Evolutionary conservation across 306 rosid species (phyloP), one percentile per base, ranked within the genome.

Genomic region (Argentina anserina): DNA sequence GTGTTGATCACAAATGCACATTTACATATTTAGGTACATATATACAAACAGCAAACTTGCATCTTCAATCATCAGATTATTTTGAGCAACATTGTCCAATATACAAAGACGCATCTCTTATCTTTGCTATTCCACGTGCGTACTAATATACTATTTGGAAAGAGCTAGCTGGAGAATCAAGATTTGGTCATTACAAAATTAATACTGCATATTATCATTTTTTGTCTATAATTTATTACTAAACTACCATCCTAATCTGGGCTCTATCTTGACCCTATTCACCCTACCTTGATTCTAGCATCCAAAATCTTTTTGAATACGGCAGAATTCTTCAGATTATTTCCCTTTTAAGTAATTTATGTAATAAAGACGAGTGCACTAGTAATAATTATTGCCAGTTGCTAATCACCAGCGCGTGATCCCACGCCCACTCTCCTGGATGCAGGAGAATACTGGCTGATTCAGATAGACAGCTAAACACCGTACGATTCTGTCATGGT

Each of bases 401-500:
- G 18, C 73, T 23, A 50, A n/a, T 53, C 13, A 70, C 36, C 28
- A 0, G 65, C 65, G 75, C 75, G 63, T 70, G 74, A 14, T 2
- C 6, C 15, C 4, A 36, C 21, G 36, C 21, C 3, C 2, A 17
- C 34, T 28, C 39, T 21, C 4, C 52, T 50, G 18, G 62, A 50
- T 47, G 62, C 73, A 13, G 34, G 34, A 21, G 18, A 13, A 18
- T 4, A 12, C 10, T 7, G 9, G 25, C 43, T 56, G 62, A 56
- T 14, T 76, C 33, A 33, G 61, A 47, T 5, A 6, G 77, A 56
- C 77, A 72, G 81, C 69, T 26, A 72, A 20, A 40, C 8, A 46
- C 15, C 72, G 83, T 50, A 73, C 52, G 50, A 68, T 61, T 20
- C 39, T 29, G 25, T 1, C 21, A 3, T 7, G 71, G 70, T 18